These are phyloP conservation scores for Aspergillus sp. DNA, from an alignment of 2,329 filamentous ascomycete genomes.

Conservation along the genomic window DNA sequence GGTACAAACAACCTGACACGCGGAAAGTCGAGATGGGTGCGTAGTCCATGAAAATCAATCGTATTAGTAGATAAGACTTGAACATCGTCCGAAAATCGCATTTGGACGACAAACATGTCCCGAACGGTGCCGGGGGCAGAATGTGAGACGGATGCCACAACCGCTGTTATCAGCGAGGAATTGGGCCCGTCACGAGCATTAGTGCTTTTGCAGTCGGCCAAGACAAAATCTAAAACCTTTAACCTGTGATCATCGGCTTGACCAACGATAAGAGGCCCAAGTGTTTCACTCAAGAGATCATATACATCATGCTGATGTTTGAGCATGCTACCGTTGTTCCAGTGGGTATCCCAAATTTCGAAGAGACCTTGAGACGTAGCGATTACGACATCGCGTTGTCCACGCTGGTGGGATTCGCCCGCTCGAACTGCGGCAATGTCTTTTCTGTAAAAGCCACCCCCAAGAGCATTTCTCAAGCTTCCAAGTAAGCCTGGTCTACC, in stretches of 20 bases:
- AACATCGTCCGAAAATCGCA: slow-evolving; percentile 58
- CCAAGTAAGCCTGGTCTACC: slow-evolving; percentile 69
- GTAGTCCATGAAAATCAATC: slow-evolving; percentile 65
- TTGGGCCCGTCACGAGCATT: slow-evolving; percentile 51
- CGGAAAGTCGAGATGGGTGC: slow-evolving; percentile 39
- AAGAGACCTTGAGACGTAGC: slow-evolving; percentile 76
- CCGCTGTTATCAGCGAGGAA: slow-evolving; percentile 58
- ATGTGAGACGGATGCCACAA: slow-evolving; percentile 61
- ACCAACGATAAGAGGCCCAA: slow-evolving; percentile 59
- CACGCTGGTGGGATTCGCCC: slow-evolving; percentile 69
- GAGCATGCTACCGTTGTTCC: slow-evolving; percentile 78
- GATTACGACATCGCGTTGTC: slow-evolving; percentile 81
- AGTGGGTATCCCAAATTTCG: slow-evolving; percentile 85
- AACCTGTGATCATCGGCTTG: slow-evolving; percentile 61
- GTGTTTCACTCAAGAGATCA: slow-evolving; percentile 62
- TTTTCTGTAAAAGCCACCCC: slow-evolving; percentile 68
- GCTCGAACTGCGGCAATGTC: slow-evolving; percentile 80
- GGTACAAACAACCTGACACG: slow-evolving; percentile 76
- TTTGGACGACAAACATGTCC: slow-evolving; percentile 75
- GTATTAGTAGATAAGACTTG: slow-evolving; percentile 68
- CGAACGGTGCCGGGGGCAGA: slow-evolving; percentile 54
- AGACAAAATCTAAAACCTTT: slow-evolving; percentile 77
- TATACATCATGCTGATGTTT: slow-evolving; percentile 71
- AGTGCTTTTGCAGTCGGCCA: slow-evolving; percentile 47
- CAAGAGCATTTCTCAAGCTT: slow-evolving; percentile 75